phyloP scores from a whole-genome alignment of 805 yeast genomes.

The Starmerella stigmatis region DNA sequence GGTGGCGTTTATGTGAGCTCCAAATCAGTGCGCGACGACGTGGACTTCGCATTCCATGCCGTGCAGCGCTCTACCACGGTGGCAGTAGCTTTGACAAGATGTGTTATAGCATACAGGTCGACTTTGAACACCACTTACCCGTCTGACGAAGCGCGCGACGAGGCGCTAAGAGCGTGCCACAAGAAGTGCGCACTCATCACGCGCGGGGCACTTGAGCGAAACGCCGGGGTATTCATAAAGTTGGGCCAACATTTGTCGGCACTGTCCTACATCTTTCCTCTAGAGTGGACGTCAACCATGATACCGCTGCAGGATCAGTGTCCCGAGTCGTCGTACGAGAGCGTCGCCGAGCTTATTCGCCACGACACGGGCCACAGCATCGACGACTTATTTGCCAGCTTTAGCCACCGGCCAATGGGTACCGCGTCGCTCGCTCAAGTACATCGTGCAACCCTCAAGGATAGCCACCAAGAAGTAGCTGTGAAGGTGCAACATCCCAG shows the following conservation, averaged over 20 bases:
- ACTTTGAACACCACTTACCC: slow-evolving; percentile 40
- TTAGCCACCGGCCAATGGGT: slow-evolving; percentile 72
- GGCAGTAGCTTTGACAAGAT: slow-evolving; percentile 34
- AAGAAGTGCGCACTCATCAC: slow-evolving; percentile 68
- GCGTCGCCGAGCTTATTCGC: slow-evolving; percentile 54
- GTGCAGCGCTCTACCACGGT: slow-evolving; percentile 28
- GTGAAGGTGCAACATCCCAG: slow-evolving; percentile 93
- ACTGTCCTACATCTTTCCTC: slow-evolving; percentile 78
- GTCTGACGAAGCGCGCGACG: slow-evolving; percentile 37
- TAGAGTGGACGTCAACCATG: slow-evolving; percentile 94
- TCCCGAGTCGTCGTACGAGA: slow-evolving; percentile 65
- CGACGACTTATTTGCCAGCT: slow-evolving; percentile 54
- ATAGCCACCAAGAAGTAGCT: slow-evolving; percentile 65
- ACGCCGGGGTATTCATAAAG: slow-evolving; percentile 90
- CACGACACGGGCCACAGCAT: slow-evolving; percentile 54
- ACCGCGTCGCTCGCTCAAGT: slow-evolving; percentile 96
- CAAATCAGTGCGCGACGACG: slow-evolving; percentile 23
- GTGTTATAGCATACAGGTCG: slow-evolving; percentile 60
- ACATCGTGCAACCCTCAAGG: slow-evolving; percentile 57
- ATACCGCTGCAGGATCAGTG: slow-evolving; percentile 83
- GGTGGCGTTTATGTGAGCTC: slow-evolving; percentile 21
- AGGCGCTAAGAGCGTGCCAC: slow-evolving; percentile 59
- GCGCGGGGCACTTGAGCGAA: slow-evolving; percentile 61
- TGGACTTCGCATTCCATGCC: slow-evolving; percentile 24
- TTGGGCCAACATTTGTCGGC: slow-evolving; percentile 92